Base-by-base conservation (phyloP, 768 basidiomycete genomes). In the Xanthoconium stramineum region DNA sequence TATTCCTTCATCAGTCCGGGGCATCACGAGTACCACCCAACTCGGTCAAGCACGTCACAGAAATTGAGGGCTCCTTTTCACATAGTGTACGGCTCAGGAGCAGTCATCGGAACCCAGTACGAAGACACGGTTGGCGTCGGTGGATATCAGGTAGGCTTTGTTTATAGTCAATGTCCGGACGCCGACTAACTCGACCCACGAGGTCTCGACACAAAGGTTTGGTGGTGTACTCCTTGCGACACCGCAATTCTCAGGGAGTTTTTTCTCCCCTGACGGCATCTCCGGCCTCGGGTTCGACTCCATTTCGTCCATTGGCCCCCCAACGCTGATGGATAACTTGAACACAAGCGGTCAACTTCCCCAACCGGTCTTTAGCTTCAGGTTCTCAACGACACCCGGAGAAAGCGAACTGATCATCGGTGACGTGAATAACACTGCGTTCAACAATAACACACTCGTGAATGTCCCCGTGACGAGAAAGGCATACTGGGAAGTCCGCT, bases 381-480 rank as follows among this genome's bases (percentile, higher is more conserved):
- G 77, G 68, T 64, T 84, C 15, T 69, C 74, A 33, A 55, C 64
- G 3, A 51, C 47, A 11, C n/a, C 45, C 33, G 61, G 56, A 35
- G 19, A 40, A 38, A 67, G 67, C 48, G 48, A 59, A 28, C 6
- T 67, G 53, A 50, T 28, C 13, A 39, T 69, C 13, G 67, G 67
- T 11, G 74, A 71, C 9, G 73, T 74, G 15, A 75, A 81, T 65
- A 65, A 81, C 8, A 72, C 72, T 59, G 65, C 84, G 32, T 83
- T 81, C 52, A 82, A 81, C 46, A 66, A 67, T 10, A 68, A 83
- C 64, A 62, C 58, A 1, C 72, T 83, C 63, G 75, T 75, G 9
- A 74, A 67, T 37, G 43, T 62, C 9, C 57, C 63, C 1, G 71
- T 76, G 20, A 72, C 61, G 4, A 0, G 50, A 0, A n/a, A 39